Base-by-base conservation (phyloP, 352 stramenopile genomes). In the Phytopythium boreale region DNA sequence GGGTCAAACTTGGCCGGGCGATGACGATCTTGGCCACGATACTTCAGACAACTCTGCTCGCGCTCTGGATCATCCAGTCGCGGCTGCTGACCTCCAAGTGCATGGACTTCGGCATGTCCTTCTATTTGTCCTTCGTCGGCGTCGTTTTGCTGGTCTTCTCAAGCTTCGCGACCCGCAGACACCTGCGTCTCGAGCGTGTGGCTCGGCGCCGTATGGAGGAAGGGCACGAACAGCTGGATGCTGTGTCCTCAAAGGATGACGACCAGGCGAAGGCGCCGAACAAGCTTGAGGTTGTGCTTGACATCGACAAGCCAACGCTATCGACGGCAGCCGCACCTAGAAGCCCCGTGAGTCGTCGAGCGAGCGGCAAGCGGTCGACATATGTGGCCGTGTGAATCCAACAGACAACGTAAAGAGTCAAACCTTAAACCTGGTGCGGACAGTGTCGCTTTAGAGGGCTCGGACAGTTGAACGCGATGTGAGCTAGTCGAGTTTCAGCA, bases 101-200 rank as follows among this genome's bases (percentile, higher is more conserved):
- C 8, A 72, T 77, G 22, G 36, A 64, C 53, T 82, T 84, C 27
- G 78, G 71, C 1, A 80, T 66, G 19, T 80, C 74, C 0, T 88
- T 87, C 24, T 87, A 89, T 29, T 70, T 89, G 19, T 69, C 67
- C n/a, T 59, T 73, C 29, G 51, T 70, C 24, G 79, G 76, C 57
- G 63, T 78, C 29, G 12, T 67, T 17, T 59, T 75, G 8, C 67
- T 82, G 37, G 24, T 59, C 2, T 20, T 77, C 26, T 68, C 69
- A 19, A 83, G 69, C 27, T 1, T 77, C 6, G 63, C 75, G 27
- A 68, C 69, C 0, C 68, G 75, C 52, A 78, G 69, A 41, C 78
- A 89, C 19, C 59, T 72, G 11, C 50, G 61, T 24, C 75, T 84
- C n/a, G 72, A 81, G 51, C 63, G 69, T 22, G 67, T 84, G 27